Conservation (phyloP, 352 stramenopile genomes). For the Globisporangium heterothallicum region DNA sequence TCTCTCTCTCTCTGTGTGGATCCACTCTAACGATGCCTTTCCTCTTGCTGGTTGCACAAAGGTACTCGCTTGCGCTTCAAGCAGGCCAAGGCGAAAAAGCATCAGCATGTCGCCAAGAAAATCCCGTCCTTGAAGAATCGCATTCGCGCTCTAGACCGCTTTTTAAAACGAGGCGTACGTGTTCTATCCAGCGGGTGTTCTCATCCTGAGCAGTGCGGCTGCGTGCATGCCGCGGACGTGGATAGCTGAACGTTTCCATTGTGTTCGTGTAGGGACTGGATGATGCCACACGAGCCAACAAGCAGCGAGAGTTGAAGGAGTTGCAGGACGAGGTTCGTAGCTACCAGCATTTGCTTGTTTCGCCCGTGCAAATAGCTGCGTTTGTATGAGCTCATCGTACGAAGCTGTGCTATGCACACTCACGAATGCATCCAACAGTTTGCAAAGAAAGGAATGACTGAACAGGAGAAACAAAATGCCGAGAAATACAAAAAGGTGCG, state of each 20-base stretch:
- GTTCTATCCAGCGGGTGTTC: no score
- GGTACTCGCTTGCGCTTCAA: constrained; percentile 74
- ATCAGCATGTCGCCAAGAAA: constrained; percentile 45
- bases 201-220: no score
- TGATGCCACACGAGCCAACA: constrained; percentile 34
- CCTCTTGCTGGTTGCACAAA: no score
- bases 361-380: neutral
- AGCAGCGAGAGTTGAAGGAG: constrained; percentile 46
- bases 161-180: constrained; percentile 62
- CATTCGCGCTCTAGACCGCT: constrained; percentile 74
- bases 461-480: constrained; percentile 60
- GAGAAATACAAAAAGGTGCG: constrained; percentile 81
- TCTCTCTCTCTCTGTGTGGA: neutral
- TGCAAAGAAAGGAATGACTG: constrained; percentile 38
- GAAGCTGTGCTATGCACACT: neutral
- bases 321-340: constrained; percentile 33
- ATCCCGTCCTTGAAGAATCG: constrained; percentile 79
- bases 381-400: neutral
- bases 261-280: constrained; percentile 25
- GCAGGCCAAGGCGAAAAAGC: constrained; percentile 49
- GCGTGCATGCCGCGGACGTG: no score
- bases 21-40: neutral
- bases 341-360: neutral
- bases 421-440: no score
- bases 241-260: no score